Base-by-base conservation (phyloP, 2,329 filamentous ascomycete genomes). In the Hymenoscyphus fructigenus region DNA sequence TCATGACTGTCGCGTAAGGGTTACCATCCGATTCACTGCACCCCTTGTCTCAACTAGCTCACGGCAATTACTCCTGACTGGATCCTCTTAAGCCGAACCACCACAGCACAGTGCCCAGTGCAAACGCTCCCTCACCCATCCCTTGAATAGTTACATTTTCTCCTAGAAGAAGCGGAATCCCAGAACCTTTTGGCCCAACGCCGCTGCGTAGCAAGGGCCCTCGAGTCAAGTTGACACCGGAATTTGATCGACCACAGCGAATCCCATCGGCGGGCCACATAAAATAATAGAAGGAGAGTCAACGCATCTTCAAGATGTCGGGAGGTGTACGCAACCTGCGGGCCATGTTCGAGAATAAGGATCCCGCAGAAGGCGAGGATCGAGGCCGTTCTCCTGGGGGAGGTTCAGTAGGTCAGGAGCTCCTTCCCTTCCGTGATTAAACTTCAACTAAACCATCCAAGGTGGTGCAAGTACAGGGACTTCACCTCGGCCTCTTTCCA, bases 341-440 rank as follows among this genome's bases (percentile, higher is more conserved):
- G 72, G 91, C 91, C 74, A 92, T 91, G 84, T 93, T 93, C 76
- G 91, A 93, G 82, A 86, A 87, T 76, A 91, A 87, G 78, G 85
- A 84, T 65, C 88, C 85, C 72, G 84, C 87, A 69, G 70, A 68
- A 62, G 15, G 28, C 20, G 71, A 72, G 61, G 88, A 90, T 68
- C 83, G 90, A 80, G 90, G 90, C 67, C 84, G 90, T 76, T 90
- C 88, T 65, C 89, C 89, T 62, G 86, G 83, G 68, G 78, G 78
- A 29, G 38, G 50, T 68, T 78, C 78, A 66, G 76, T 69, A 70
- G 76, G 82, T 85, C 12, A 56, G 57, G 78, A 77, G 79, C 65
- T 62, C 17, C 29, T 63, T 62, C 57, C 36, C 67, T 64, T 68
- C 38, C 50, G 7, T 15, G 20, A 20, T 44, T 60, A 26, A 61